Conservation (phyloP, 2,329 filamentous ascomycete genomes). For the Nannizzia gypsea region DNA sequence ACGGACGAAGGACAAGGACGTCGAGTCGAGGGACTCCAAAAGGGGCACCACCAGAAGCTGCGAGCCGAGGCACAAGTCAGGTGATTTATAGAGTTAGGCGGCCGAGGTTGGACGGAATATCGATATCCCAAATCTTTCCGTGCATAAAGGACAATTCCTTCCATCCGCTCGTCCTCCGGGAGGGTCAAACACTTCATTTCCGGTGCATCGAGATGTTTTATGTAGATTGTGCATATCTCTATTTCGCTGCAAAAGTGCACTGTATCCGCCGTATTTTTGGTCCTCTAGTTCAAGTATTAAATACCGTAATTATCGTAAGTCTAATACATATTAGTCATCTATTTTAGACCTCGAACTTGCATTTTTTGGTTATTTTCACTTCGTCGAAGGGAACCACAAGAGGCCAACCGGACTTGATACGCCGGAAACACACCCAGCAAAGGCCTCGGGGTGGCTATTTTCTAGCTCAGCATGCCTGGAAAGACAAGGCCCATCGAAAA, state of each 20-base stretch:
- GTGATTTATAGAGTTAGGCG: not conserved
- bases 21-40: not conserved
- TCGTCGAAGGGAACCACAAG: not conserved
- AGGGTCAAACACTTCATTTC: too few relatives aligned
- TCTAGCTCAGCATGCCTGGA: slow-evolving; percentile 30
- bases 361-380: not conserved
- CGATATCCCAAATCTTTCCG: not conserved
- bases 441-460: not conserved
- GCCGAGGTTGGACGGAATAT: not conserved
- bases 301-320: not conserved
- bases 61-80: not conserved
- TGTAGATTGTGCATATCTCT: not conserved
- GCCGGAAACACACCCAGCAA: not conserved
- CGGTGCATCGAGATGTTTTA: not conserved
- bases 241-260: too few relatives aligned
- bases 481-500: slow-evolving; percentile 55
- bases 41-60: not conserved
- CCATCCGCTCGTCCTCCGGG: not conserved
- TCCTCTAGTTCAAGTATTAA: not conserved
- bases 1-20: too few relatives aligned
- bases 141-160: not conserved
- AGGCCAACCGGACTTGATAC: not conserved
- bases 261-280: too few relatives aligned
- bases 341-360: not conserved
- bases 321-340: not conserved